Conservation (phyloP, 345 rosid genomes). For the Eucalyptus marginata region DNA sequence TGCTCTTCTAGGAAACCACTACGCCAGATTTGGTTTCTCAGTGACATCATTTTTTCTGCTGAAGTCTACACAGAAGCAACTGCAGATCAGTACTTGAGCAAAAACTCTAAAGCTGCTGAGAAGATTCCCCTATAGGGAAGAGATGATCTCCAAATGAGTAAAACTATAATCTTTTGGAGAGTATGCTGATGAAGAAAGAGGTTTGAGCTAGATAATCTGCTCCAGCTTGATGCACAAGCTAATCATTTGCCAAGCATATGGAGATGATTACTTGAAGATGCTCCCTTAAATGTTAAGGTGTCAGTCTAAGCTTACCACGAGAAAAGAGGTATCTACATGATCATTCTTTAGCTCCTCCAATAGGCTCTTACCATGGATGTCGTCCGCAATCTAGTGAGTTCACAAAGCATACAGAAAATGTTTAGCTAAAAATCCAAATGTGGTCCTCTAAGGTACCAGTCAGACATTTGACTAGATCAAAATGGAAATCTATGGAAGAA, state of each 20-base stretch:
- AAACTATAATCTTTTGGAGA: background rate
- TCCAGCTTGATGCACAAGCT: background rate
- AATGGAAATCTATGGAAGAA: background rate
- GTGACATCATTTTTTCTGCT: background rate
- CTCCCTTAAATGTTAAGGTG: background rate
- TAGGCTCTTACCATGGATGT: constrained; percentile 10
- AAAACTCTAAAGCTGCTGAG: background rate
- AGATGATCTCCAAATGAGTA: background rate
- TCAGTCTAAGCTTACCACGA: constrained; percentile 5
- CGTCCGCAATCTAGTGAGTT: constrained; percentile 14
- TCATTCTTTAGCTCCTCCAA: constrained; percentile 21
- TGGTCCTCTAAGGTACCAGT: background rate
- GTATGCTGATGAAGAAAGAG: background rate
- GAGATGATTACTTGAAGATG: background rate
- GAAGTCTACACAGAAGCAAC: background rate
- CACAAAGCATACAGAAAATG: background rate
- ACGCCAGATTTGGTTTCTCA: background rate
- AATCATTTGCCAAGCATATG: background rate
- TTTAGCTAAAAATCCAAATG: background rate
- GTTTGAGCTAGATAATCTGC: background rate
- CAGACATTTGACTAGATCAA: background rate
- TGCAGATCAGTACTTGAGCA: background rate
- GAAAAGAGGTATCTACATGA: constrained; percentile 24
- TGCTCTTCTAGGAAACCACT: background rate
- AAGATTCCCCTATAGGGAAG: background rate